Evolutionary conservation across 768 basidiomycete species (phyloP).

Genomic region (Russula abietina): DNA sequence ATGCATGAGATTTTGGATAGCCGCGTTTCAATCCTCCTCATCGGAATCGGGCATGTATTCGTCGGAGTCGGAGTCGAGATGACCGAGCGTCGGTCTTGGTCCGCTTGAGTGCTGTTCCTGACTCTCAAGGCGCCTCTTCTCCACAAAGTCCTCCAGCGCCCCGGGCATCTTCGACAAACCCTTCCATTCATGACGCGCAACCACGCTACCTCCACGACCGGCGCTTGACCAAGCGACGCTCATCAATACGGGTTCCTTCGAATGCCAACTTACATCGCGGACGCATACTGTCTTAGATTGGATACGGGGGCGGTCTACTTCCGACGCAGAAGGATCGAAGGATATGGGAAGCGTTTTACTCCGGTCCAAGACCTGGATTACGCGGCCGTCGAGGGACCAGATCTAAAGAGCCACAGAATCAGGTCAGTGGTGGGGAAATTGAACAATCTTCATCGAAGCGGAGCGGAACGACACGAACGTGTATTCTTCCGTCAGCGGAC

Average conservation of each 20-base stretch:
- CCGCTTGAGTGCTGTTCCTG: slow-evolving; percentile 25
- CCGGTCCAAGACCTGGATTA: slow-evolving; percentile 82
- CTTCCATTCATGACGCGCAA: slow-evolving; percentile 96
- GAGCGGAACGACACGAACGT: slow-evolving; percentile 45
- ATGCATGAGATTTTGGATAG: neutral
- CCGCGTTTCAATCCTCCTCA: slow-evolving; percentile 9
- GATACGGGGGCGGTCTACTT: slow-evolving; percentile 31
- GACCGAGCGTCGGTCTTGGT: slow-evolving; percentile 19
- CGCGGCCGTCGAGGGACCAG: slow-evolving; percentile 87
- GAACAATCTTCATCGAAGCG: neutral
- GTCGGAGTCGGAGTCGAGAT: slow-evolving; percentile 14
- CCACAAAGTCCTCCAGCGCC: slow-evolving; percentile 68
- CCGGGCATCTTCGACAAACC: slow-evolving; percentile 69
- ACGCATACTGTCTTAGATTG: slow-evolving; percentile 50
- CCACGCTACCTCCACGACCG: slow-evolving; percentile 56
- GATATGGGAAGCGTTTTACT: slow-evolving; percentile 63
- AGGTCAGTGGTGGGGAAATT: neutral
- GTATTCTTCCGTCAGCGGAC: slow-evolving; percentile 77
- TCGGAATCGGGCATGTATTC: slow-evolving; percentile 9
- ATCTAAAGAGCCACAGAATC: slow-evolving; percentile 48
- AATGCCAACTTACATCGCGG: slow-evolving; percentile 94
- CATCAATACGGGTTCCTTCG: slow-evolving; percentile 85
- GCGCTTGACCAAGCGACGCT: slow-evolving; percentile 81
- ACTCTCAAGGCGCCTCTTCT: slow-evolving; percentile 42
- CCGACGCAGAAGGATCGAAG: slow-evolving; percentile 64